Evolutionary conservation across 371 early-diverging fungal species (phyloP).

Genomic region (Caulochytrium protostelioides): DNA sequence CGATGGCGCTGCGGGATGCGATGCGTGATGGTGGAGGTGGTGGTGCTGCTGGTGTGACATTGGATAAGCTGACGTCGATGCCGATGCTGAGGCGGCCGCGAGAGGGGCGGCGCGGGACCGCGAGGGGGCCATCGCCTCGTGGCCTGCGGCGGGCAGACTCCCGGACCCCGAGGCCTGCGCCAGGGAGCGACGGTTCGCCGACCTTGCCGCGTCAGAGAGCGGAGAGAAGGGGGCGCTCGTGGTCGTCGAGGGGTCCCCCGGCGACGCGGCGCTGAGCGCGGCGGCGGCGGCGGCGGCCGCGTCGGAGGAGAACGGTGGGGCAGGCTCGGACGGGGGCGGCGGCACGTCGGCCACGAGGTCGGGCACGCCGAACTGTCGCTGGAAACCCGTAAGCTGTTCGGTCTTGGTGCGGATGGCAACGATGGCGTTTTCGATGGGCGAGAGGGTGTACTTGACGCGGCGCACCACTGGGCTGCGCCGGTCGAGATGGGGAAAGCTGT

Average conservation of each 20-base stretch:
- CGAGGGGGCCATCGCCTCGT: background rate
- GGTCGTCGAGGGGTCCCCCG: too few species aligned
- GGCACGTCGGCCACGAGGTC: conserved; percentile 1
- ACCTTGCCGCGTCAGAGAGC: background rate
- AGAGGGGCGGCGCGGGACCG: background rate
- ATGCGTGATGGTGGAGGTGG: background rate
- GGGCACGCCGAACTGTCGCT: conserved; percentile 26
- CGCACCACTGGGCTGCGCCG: conserved; percentile 34
- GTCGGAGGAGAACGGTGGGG: too few species aligned
- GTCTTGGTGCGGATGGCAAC: conserved; percentile 46
- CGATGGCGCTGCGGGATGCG: background rate
- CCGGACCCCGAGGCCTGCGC: background rate
- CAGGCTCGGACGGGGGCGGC: background rate
- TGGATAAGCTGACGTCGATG: conserved; percentile 1
- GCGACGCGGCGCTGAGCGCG: too few species aligned
- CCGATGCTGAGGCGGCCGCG: background rate
- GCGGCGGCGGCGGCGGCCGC: too few species aligned
- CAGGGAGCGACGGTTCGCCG: background rate
- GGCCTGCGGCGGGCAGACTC: background rate
- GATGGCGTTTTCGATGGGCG: conserved; percentile 60
- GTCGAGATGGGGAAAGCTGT: conserved; percentile 42
- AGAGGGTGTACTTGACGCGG: conserved; percentile 26
- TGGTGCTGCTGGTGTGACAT: too few species aligned
- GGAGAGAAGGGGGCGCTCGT: too few species aligned
- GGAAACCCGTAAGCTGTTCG: conserved; percentile 30